These are phyloP conservation scores for Debaryomyces tyrocola DNA, from an alignment of 805 yeast species.

Conservation along the genomic window DNA sequence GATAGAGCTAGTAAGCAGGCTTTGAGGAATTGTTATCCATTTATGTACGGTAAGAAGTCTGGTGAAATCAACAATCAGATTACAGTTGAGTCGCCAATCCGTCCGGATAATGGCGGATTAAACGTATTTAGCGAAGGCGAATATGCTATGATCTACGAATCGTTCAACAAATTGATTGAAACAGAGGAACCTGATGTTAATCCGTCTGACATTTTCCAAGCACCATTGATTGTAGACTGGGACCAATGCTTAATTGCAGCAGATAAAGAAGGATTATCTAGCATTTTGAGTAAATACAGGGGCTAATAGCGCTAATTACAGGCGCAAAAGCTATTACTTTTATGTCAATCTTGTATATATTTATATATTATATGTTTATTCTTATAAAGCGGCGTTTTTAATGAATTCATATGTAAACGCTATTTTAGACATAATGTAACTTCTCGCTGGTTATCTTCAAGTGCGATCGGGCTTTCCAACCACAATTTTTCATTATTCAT, in stretches of 20 bases:
- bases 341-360: background rate
- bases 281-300: constrained; percentile 30
- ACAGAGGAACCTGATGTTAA: constrained; percentile 24
- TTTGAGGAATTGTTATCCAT: constrained; percentile 36
- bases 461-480: too few relatives aligned
- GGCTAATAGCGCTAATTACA: background rate
- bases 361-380: background rate
- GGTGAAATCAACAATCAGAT: constrained; percentile 7
- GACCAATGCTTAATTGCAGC: constrained; percentile 42
- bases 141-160: constrained; percentile 38
- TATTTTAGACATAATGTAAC: too few relatives aligned
- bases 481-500: too few relatives aligned
- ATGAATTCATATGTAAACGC: too few relatives aligned
- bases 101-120: constrained; percentile 14
- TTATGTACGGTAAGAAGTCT: constrained; percentile 27
- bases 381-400: too few relatives aligned
- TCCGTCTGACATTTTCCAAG: constrained; percentile 34
- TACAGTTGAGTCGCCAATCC: constrained; percentile 17
- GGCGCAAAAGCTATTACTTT: too few relatives aligned
- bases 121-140: constrained; percentile 38
- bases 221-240: constrained; percentile 48
- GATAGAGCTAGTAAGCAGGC: constrained; percentile 22
- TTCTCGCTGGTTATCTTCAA: too few relatives aligned
- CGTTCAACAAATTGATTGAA: constrained; percentile 27
- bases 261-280: constrained; percentile 31